phyloP scores from a whole-genome alignment of 108 stramenopile genomes.

The Nitzschia sp. region DNA sequence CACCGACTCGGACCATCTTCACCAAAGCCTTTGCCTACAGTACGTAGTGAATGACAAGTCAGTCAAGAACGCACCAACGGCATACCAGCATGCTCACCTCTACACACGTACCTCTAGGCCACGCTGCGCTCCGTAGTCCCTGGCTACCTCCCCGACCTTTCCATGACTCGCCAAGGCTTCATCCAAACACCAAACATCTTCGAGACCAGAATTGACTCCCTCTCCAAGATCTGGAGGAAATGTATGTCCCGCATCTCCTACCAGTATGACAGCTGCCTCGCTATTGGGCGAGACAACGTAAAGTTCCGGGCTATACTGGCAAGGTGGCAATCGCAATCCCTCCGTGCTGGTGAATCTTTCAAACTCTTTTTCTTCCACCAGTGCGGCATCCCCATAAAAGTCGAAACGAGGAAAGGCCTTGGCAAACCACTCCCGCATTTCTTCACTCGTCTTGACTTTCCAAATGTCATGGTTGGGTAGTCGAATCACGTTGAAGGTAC shows the following conservation, averaged over 20 bases:
- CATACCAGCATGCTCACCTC: not conserved
- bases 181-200: slow-evolving; percentile 77
- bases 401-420: slow-evolving; percentile 65
- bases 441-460: slow-evolving; percentile 47
- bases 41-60: not conserved
- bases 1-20: slow-evolving; percentile 44
- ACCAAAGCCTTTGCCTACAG: slow-evolving; percentile 47
- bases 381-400: slow-evolving; percentile 26
- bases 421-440: slow-evolving; percentile 50
- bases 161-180: slow-evolving; percentile 27
- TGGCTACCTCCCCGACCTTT: not conserved
- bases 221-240: slow-evolving; percentile 90
- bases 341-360: slow-evolving; percentile 67
- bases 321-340: slow-evolving; percentile 57
- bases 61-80: not conserved
- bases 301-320: slow-evolving; percentile 55
- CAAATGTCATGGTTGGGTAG: slow-evolving; percentile 64
- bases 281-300: slow-evolving; percentile 36
- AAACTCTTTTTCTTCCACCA: slow-evolving; percentile 56
- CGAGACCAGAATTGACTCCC: slow-evolving; percentile 85
- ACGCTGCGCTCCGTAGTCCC: slow-evolving; percentile 4
- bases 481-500: slow-evolving; percentile 64
- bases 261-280: slow-evolving; percentile 48
- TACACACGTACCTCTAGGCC: slow-evolving; percentile 13
- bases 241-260: slow-evolving; percentile 90